Evolutionary conservation across 805 yeast species (phyloP).

Genomic region (Saccharomycopsis capsularis): DNA sequence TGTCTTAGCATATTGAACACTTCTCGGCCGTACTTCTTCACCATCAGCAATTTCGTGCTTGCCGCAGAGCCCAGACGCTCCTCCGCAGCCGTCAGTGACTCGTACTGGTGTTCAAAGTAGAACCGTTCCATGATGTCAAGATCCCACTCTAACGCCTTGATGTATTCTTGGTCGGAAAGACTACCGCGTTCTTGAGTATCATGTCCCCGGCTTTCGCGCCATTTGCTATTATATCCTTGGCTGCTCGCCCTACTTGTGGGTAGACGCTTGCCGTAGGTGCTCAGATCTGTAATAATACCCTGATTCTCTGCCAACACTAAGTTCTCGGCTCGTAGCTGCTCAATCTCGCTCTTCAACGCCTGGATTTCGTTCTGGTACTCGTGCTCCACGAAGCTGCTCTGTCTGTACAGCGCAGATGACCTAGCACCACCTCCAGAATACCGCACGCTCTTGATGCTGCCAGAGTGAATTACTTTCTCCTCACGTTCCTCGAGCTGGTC

Average conservation of each 20-base stretch:
- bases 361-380: too few relatives aligned
- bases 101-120: not conserved
- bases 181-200: not conserved
- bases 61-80: not conserved
- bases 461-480: too few relatives aligned
- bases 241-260: too few relatives aligned
- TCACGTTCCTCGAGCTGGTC: too few relatives aligned
- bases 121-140: not conserved
- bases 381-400: too few relatives aligned
- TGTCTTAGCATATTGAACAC: too few relatives aligned
- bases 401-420: too few relatives aligned
- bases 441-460: too few relatives aligned
- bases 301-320: not conserved
- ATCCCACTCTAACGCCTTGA: not conserved
- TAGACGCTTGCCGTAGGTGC: not conserved
- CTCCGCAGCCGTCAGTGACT: not conserved
- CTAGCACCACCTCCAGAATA: too few relatives aligned
- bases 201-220: not conserved
- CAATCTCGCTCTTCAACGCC: not conserved
- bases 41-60: not conserved
- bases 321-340: not conserved
- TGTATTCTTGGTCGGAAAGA: too few relatives aligned
- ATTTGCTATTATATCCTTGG: not conserved
- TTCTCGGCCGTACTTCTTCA: not conserved
- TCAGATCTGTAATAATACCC: not conserved